Percentiles rank a stretch among this genome's conserved stretches.
These are phyloP conservation scores for Euptelea pleiosperma DNA, from an alignment of 164 flowering plant genomes.

Conservation along the genomic window DNA sequence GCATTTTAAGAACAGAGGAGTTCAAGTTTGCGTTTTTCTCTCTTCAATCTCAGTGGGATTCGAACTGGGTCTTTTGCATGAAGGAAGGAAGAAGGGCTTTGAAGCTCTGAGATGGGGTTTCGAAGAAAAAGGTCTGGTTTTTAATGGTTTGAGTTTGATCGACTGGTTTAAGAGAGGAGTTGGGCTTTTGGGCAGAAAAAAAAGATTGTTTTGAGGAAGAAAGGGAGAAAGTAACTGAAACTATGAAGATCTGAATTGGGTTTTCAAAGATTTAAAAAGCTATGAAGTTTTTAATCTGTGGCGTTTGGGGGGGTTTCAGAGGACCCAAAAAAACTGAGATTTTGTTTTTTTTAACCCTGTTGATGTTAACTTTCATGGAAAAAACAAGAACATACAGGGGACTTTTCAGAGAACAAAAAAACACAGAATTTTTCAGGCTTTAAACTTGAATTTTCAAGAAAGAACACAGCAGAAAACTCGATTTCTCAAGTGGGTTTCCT, in stretches of 20 bases:
- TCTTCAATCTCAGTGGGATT: background rate
- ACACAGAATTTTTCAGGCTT: background rate
- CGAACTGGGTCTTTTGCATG: background rate
- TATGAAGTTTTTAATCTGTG: too few species aligned
- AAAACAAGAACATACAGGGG: background rate
- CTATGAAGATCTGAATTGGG: constrained; percentile 11
- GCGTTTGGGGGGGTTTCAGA: too few species aligned
- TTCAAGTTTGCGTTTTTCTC: background rate
- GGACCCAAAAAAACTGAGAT: too few species aligned
- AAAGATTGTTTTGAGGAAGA: background rate
- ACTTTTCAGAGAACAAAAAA: background rate
- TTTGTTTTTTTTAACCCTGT: too few species aligned
- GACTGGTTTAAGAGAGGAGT: too few species aligned
- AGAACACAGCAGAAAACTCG: background rate
- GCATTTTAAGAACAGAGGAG: constrained; percentile 31
- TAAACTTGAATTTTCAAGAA: constrained; percentile 6
- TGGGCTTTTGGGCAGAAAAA: background rate
- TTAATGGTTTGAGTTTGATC: background rate
- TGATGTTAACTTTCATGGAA: too few species aligned
- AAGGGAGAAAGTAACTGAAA: background rate
- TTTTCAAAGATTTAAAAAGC: background rate
- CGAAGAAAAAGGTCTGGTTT: background rate
- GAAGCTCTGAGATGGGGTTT: too few species aligned
- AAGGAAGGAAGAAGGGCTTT: background rate
- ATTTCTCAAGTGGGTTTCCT: constrained; percentile 1